Base-by-base conservation (phyloP, 164 flowering plant species). In the Dillenia suffruticosa region DNA sequence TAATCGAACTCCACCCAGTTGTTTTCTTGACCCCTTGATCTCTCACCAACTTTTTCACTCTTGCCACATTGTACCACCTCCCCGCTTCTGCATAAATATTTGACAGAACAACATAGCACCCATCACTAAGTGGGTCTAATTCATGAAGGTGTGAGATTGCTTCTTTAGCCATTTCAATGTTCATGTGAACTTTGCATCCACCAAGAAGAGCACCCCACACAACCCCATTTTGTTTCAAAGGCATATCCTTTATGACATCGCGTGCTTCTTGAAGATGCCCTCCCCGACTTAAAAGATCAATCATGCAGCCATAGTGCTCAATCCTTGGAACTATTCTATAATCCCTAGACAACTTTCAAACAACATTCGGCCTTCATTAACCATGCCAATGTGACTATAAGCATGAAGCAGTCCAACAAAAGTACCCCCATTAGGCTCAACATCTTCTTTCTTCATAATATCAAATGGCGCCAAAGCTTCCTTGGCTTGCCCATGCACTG, bases 161-260 rank as follows among this genome's bases (percentile, higher is more conserved):
- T 69, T 82, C 81, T 55, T 82, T 87, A 10, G 84, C 92, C 64
- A 84, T 32, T 56, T 77, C 69, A 2, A 84, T 60, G 59, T 84
- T 79, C 54, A 77, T 81, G 72, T 85, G 79, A 51, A 85, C 76
- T 65, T 69, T 81, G 71, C 90, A 85, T 46, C 86, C 90, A 47
- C 88, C 88, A 40, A 85, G 87, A 9, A 85, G 75, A 45, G 88
- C 84, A 40, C 90, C 88, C 88, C 88, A 83, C 3, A 80, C 81
- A 52, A 80, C 84, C 45, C 82, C 79, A 74, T 78, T 83, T 12
- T 79, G 79, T 59, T 72, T 67, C 5, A 81, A 75, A 1, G 84
- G 84, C 86, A 85, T 83, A 71, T 75, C 81, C 64, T 17, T 59
- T 26, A 83, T 85, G 68, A 78, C 75, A 52, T 83, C 81, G 43